Conservation (phyloP, 148 eudicot genomes). For the Cornus kousa region DNA sequence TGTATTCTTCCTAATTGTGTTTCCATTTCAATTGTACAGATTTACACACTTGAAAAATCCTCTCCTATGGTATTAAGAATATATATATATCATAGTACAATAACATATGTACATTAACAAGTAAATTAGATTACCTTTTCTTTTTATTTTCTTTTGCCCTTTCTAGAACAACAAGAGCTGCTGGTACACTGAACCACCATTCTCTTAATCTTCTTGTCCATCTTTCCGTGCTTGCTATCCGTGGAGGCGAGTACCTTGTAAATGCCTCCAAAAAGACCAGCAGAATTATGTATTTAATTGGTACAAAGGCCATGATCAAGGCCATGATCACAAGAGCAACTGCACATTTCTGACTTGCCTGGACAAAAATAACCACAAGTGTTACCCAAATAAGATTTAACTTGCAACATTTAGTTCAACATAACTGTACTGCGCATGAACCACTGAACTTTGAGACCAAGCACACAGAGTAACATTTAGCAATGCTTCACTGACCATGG, state of each 20-base stretch:
- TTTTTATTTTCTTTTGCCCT: slow-evolving; percentile 69
- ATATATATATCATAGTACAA: background rate
- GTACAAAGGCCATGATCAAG: slow-evolving; percentile 51
- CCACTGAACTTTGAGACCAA: background rate
- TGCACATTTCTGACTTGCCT: slow-evolving; percentile 81
- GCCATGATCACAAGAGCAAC: slow-evolving; percentile 45
- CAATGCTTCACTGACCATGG: no score
- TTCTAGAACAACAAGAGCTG: slow-evolving; percentile 81
- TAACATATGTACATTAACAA: background rate
- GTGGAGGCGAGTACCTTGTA: slow-evolving; percentile 73
- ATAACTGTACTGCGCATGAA: background rate
- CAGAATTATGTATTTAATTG: slow-evolving; percentile 52
- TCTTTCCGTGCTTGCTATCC: slow-evolving; percentile 73
- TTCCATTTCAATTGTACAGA: background rate
- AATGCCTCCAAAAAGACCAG: slow-evolving; percentile 54
- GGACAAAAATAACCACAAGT: slow-evolving; percentile 8
- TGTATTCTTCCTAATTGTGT: no score
- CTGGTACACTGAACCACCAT: slow-evolving; percentile 99
- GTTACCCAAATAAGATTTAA: background rate
- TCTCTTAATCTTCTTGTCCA: slow-evolving; percentile 69
- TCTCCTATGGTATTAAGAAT: background rate
- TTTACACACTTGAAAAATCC: background rate
- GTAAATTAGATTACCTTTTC: slow-evolving; percentile 31
- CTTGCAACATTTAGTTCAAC: background rate
- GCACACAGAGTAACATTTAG: background rate